Evolutionary conservation across 257 asterid genomes (phyloP).

Genomic region (Fraxinus excelsior): DNA sequence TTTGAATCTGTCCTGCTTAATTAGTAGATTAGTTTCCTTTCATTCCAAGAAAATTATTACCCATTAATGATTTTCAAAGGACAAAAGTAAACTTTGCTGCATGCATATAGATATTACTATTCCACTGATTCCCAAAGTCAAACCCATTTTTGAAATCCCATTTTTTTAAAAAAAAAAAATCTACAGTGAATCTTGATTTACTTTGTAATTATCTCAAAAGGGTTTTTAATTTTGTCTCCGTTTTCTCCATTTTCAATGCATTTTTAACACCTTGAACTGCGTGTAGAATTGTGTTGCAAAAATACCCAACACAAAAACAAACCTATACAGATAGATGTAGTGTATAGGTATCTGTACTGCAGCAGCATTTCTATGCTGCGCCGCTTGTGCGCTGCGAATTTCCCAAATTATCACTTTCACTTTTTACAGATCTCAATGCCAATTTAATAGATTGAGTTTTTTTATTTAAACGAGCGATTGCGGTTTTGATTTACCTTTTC

Average conservation of each 20-base stretch:
- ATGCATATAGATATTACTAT: slow-evolving; percentile 7
- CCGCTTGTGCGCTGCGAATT: slow-evolving; percentile 66
- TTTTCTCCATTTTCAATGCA: slow-evolving; percentile 23
- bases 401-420: slow-evolving; percentile 30
- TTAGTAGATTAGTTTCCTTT: not conserved
- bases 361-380: slow-evolving; percentile 43
- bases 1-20: not conserved
- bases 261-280: slow-evolving; percentile 38
- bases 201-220: slow-evolving; percentile 15
- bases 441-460: slow-evolving; percentile 13
- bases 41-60: slow-evolving; percentile 2
- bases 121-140: not conserved
- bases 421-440: slow-evolving; percentile 55
- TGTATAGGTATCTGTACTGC: slow-evolving; percentile 34
- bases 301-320: not conserved
- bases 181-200: slow-evolving; percentile 15
- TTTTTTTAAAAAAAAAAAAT: not conserved
- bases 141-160: not conserved
- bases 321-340: not conserved
- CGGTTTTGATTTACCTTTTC: slow-evolving; percentile 30
- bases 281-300: slow-evolving; percentile 22
- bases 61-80: slow-evolving; percentile 18
- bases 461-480: slow-evolving; percentile 27
- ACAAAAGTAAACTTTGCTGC: slow-evolving; percentile 18
- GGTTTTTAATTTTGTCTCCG: not conserved